Base-by-base conservation (phyloP, 495 filamentous ascomycete species). In the Clavariopsis aquatica region DNA sequence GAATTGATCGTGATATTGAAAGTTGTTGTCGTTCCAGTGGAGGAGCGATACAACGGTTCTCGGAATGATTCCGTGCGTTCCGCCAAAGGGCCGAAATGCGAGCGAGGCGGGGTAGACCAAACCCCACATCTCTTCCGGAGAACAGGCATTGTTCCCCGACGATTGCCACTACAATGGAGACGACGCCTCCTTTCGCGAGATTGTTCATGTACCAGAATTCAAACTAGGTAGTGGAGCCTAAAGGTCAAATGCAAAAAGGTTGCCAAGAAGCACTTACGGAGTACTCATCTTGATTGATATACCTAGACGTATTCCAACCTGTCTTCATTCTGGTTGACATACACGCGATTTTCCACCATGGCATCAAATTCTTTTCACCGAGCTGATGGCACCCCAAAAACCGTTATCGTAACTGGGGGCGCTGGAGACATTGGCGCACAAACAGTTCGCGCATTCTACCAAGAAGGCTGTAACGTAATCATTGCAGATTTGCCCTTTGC, bases 401-500 rank as follows among this genome's bases (percentile, higher is more conserved):
- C 66, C 23, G 60, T 52, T 19, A 69, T 69, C 27, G 55, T 69
- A 20, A 69, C 66, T 19, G 66, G 66, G 19, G 61, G 61, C 17
- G 66, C 66, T 23, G 41, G 29, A 17, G 66, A 61, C 24, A 69
- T 69, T 24, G 66, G 66, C 20, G 66, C 66, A 3, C 66, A 69
- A 43, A 64, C 60, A 9, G 52, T 69, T 19, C 66, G 66, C 15
- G 60, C 66, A 17, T 69, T 49, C 51, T 41, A 60, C 49, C 29
- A 53, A 15, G 23, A 56, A 7, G 66, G 66, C 19, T 58, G 45
- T 23, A 69, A 69, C 31, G 61, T 69, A 7, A 55, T 65, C 12
- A 65, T 69, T 26, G 66, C 66, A 28, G 60, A 69, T 41, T 38
- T 69, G 15, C 61, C 66, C 6, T 52, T 49, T 15, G n/a, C 61